These are phyloP conservation scores for Nitzschia sp. DNA, from an alignment of 108 stramenopile species.

Conservation along the genomic window DNA sequence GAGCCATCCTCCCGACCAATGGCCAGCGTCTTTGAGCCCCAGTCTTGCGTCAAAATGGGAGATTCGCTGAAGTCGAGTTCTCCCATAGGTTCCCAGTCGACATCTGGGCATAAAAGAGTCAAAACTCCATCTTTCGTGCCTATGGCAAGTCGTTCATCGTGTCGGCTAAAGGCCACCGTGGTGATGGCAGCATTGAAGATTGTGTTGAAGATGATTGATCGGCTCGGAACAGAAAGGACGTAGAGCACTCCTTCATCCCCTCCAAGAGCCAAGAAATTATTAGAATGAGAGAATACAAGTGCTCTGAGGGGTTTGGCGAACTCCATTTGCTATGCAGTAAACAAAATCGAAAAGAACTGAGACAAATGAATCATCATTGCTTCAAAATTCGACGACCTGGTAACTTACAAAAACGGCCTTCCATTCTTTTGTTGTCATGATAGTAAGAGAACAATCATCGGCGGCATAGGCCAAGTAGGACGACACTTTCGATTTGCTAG, in stretches of 20 bases:
- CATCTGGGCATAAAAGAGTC: slow-evolving; percentile 21
- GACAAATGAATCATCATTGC: background rate
- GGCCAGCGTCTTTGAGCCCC: slow-evolving; percentile 40
- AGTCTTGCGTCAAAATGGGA: slow-evolving; percentile 29
- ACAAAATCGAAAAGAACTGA: background rate
- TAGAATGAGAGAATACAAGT: slow-evolving; percentile 42
- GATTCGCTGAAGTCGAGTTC: slow-evolving; percentile 44
- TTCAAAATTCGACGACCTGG: background rate
- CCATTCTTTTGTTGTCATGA: slow-evolving; percentile 40
- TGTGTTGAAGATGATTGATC: slow-evolving; percentile 37
- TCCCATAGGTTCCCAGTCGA: slow-evolving; percentile 30
- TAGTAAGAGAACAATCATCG: slow-evolving; percentile 35
- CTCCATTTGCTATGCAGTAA: slow-evolving; percentile 25
- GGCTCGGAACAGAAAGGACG: slow-evolving; percentile 32
- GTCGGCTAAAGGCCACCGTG: slow-evolving; percentile 29
- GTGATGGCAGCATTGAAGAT: slow-evolving; percentile 30
- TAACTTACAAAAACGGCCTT: slow-evolving; percentile 32
- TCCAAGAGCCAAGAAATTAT: slow-evolving; percentile 42
- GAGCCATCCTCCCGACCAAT: slow-evolving; percentile 45
- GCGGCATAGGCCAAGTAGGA: slow-evolving; percentile 37
- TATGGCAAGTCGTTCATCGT: slow-evolving; percentile 41
- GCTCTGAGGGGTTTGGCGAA: slow-evolving; percentile 41
- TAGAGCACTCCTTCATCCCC: slow-evolving; percentile 37
- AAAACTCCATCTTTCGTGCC: slow-evolving; percentile 37
- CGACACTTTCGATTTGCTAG: slow-evolving; percentile 21